Evolutionary conservation across 805 yeast species (phyloP).

Genomic region (Clavispora vitiphila): DNA sequence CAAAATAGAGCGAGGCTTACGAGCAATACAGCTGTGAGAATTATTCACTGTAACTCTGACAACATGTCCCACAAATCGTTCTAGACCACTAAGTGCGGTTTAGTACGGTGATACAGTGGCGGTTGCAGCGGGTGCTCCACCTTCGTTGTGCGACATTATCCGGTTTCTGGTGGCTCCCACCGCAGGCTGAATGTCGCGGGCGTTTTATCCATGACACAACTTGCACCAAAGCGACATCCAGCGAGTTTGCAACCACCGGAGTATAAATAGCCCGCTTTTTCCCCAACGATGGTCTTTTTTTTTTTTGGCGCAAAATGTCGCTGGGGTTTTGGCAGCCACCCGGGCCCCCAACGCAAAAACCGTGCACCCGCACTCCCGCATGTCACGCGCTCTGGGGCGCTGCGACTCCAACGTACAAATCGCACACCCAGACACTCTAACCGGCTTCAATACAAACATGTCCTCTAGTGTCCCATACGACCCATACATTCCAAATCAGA

Average conservation of each 20-base stretch:
- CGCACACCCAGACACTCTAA: background rate
- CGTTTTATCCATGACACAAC: too few relatives aligned
- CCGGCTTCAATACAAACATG: constrained; percentile 33
- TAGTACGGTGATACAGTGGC: too few relatives aligned
- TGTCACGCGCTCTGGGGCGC: background rate
- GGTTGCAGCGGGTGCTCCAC: too few relatives aligned
- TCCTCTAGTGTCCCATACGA: constrained; percentile 80
- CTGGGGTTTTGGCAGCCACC: background rate
- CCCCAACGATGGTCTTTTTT: background rate
- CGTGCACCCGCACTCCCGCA: background rate
- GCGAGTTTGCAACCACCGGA: background rate
- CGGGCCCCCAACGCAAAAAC: background rate
- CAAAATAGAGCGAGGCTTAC: too few relatives aligned
- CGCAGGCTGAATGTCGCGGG: too few relatives aligned
- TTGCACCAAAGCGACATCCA: too few relatives aligned
- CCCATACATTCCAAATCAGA: constrained; percentile 71
- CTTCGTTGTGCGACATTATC: too few relatives aligned
- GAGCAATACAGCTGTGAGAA: too few relatives aligned
- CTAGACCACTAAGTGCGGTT: too few relatives aligned
- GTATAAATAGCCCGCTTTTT: background rate
- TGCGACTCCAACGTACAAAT: background rate
- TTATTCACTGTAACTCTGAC: too few relatives aligned
- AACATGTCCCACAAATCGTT: too few relatives aligned
- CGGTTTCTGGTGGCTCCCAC: too few relatives aligned
- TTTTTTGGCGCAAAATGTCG: background rate